These are phyloP conservation scores for Aureobasidium leucospermi DNA, from an alignment of 2,329 filamentous ascomycete species.

Conservation along the genomic window DNA sequence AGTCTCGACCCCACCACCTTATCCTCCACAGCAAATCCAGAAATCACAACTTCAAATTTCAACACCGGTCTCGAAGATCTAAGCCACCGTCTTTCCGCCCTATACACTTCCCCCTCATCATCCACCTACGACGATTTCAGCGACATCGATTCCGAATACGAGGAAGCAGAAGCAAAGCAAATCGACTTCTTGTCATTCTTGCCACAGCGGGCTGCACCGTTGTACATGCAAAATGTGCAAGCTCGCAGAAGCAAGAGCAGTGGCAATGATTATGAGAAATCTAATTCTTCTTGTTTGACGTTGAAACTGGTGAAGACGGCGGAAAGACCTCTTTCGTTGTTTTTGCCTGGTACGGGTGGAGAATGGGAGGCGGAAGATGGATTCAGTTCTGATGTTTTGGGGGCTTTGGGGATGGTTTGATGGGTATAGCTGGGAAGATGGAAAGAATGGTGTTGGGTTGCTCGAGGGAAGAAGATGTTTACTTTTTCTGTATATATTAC, in stretches of 20 bases:
- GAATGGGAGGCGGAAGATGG: background rate
- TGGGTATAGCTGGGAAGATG: background rate
- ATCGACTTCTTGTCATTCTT: background rate
- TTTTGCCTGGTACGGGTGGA: background rate
- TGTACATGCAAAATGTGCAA: background rate
- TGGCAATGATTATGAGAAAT: background rate
- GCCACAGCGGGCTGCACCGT: background rate
- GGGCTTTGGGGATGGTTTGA: conserved; percentile 6
- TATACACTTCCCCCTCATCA: background rate
- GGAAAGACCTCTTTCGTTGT: background rate
- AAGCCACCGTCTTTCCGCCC: background rate
- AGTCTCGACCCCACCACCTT: background rate
- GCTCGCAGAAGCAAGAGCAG: background rate
- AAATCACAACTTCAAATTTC: background rate
- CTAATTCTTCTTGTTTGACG: background rate
- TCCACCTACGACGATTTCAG: background rate
- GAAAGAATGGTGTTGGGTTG: too few relatives aligned
- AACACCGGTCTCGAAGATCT: conserved; percentile 1
- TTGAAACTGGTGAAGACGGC: background rate
- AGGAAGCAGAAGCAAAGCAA: background rate
- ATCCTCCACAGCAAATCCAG: background rate
- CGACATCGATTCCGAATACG: background rate
- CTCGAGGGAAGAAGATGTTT: too few relatives aligned
- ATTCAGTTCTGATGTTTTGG: background rate
- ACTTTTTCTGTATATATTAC: too few relatives aligned